Evolutionary conservation across 2,329 filamentous ascomycete genomes (phyloP), one percentile per base, ranked within the genome.

Genomic region (Microsporum canis): DNA sequence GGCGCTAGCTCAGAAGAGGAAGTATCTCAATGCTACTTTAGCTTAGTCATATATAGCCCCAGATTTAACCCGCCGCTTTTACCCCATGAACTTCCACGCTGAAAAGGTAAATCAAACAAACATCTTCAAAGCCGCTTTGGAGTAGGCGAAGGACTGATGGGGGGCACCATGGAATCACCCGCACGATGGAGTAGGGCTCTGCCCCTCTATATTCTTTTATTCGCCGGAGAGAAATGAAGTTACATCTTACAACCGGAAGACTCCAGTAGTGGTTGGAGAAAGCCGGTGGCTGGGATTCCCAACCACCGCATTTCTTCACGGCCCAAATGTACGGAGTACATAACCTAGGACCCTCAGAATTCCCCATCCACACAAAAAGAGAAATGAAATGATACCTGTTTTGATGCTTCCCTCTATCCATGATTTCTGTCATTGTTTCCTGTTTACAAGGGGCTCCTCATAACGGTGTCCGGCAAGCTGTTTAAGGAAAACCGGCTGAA

Each of bases 271-370:
- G 36, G 33, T 59, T 17, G 5, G 43, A 17, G 57, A 45, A 59
- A 47, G 3, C 36, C 7, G 59, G 60, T 49, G 61, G 61, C 61
- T 62, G 61, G 61, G 60, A 31, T 6, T 60, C 61, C 61, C 61
- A 62, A 57, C 61, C 61, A 60, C 58, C 58, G 49, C 8, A 43
- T 29, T 58, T 41, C 33, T 33, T 36, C 33, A 49, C 41, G 27
- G 10, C 29, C 17, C 5, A 31, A 31, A n/a, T 47, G 14, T 17
- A 43, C 39, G 17, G 17, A 41, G 17, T 23, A n/a, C 7, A 27
- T 49, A 60, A 31, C 51, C 61, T 39, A 57, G 58, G 39, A n/a
- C 61, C 58, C 43, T 49, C 53, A n/a, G 31, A 17, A 17, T 55
- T 14, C 17, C 27, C 4, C 23, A 10, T n/a, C 27, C 47, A 31